Percentiles rank a stretch among this genome's conserved stretches.
These are phyloP conservation scores for Phytophthora pistaciae DNA, from an alignment of 352 stramenopile genomes.

Conservation along the genomic window DNA sequence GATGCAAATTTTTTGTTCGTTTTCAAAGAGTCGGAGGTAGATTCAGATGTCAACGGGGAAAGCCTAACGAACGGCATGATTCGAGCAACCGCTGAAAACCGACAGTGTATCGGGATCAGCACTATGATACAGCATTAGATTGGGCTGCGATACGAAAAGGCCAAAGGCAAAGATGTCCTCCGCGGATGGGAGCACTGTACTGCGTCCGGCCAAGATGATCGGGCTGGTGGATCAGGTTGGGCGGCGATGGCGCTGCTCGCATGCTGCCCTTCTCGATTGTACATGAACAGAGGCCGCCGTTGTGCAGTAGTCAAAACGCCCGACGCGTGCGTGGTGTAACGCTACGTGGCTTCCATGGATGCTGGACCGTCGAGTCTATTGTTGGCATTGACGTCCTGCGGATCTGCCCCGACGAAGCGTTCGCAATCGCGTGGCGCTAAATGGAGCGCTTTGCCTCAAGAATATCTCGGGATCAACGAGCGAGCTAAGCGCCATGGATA, in stretches of 20 bases:
- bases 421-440: background rate
- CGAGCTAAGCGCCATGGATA: conserved; percentile 13
- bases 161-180: background rate
- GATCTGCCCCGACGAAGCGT: background rate
- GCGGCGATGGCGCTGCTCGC: no score
- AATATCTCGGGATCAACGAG: conserved; percentile 6
- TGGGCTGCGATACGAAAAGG: conserved; percentile 1
- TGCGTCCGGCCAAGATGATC: background rate
- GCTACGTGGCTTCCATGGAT: conserved; percentile 4
- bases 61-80: background rate
- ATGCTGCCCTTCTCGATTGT: no score
- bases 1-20: conserved; percentile 27
- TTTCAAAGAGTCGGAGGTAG: conserved; percentile 21
- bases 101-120: background rate
- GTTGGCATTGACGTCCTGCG: background rate
- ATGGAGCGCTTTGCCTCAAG: conserved; percentile 4
- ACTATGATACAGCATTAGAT: conserved; percentile 3
- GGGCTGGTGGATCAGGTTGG: no score
- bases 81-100: background rate
- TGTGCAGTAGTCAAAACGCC: background rate
- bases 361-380: conserved; percentile 9
- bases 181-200: conserved; percentile 2
- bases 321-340: background rate
- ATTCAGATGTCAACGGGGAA: conserved; percentile 10
- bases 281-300: no score